Percentiles rank a stretch among this genome's conserved stretches.
phyloP scores from a whole-genome alignment of 768 basidiomycete genomes.

The Kwoniella newhampshirensis region DNA sequence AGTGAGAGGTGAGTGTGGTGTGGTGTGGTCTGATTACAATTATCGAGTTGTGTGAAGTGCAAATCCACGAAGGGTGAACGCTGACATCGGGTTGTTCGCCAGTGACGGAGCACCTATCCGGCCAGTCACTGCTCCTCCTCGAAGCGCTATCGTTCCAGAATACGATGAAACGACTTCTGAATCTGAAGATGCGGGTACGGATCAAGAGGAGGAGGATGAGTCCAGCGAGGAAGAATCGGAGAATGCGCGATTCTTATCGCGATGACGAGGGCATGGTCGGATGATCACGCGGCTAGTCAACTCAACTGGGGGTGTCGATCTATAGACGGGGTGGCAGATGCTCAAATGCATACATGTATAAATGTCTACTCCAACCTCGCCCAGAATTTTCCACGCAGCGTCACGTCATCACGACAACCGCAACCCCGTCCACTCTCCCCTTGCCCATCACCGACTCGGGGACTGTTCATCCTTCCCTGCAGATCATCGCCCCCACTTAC shows the following conservation, averaged over 20 bases:
- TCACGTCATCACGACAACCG: too few relatives aligned
- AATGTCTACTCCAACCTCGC: too few relatives aligned
- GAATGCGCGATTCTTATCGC: conserved; percentile 5
- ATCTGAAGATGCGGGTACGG: conserved; percentile 10
- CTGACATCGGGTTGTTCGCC: background rate
- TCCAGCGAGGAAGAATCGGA: conserved; percentile 3
- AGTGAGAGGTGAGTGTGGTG: conserved; percentile 20
- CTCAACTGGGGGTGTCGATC: too few relatives aligned
- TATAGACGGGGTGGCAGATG: too few relatives aligned
- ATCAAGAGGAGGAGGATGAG: conserved; percentile 12
- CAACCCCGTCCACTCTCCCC: too few relatives aligned
- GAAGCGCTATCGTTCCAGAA: conserved; percentile 42
- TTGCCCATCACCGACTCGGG: too few relatives aligned
- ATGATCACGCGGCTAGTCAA: background rate
- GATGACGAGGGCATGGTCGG: background rate
- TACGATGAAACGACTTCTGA: conserved; percentile 31
- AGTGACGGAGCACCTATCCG: conserved; percentile 5
- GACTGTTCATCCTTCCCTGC: background rate
- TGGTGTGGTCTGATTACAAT: too few relatives aligned
- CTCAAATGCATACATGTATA: conserved; percentile 2
- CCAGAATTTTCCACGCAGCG: too few relatives aligned
- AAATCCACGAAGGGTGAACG: too few relatives aligned
- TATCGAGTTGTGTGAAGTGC: too few relatives aligned
- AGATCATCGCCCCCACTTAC: background rate
- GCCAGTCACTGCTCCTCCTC: conserved; percentile 39